These are phyloP conservation scores for Aureobasidium sp. DNA, from an alignment of 2,329 filamentous ascomycete species.

Conservation along the genomic window DNA sequence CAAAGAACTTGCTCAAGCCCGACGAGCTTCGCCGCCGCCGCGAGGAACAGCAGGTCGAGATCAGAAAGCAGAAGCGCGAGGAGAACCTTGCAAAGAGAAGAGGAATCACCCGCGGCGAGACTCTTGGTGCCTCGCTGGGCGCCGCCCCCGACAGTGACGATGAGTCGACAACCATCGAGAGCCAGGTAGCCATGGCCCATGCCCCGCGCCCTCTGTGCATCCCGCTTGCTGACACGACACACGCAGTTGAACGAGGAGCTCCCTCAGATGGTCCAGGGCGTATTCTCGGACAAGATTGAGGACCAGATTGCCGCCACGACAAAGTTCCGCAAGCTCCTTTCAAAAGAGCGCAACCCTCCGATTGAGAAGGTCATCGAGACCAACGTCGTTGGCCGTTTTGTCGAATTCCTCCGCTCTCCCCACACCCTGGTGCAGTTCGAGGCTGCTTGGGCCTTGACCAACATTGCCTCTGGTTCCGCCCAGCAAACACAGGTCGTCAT, in stretches of 20 bases:
- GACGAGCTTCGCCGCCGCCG: conserved; percentile 97
- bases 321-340: conserved; percentile 95
- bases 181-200: conserved; percentile 62
- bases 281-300: conserved; percentile 98
- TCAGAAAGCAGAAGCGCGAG: conserved; percentile 96
- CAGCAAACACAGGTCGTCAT: conserved; percentile 98
- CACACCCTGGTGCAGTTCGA: conserved; percentile 98
- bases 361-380: conserved; percentile 99
- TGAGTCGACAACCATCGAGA: conserved; percentile 90
- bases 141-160: conserved; percentile 95
- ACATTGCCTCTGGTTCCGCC: conserved; percentile 96
- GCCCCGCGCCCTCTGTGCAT: not conserved
- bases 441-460: conserved; percentile 97
- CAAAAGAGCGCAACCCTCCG: conserved; percentile 97
- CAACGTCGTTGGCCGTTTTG: conserved; percentile 92
- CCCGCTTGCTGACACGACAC: conserved; percentile 5
- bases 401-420: conserved; percentile 95
- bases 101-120: conserved; percentile 72
- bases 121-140: conserved; percentile 73
- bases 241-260: conserved; percentile 92
- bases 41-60: conserved; percentile 98
- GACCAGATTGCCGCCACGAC: conserved; percentile 95
- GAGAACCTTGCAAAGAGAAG: conserved; percentile 98
- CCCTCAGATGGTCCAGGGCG: conserved; percentile 93
- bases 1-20: conserved; percentile 97